phyloP scores from a whole-genome alignment of 1,284 basidiomycete genomes.

The Leccinum variabile region DNA sequence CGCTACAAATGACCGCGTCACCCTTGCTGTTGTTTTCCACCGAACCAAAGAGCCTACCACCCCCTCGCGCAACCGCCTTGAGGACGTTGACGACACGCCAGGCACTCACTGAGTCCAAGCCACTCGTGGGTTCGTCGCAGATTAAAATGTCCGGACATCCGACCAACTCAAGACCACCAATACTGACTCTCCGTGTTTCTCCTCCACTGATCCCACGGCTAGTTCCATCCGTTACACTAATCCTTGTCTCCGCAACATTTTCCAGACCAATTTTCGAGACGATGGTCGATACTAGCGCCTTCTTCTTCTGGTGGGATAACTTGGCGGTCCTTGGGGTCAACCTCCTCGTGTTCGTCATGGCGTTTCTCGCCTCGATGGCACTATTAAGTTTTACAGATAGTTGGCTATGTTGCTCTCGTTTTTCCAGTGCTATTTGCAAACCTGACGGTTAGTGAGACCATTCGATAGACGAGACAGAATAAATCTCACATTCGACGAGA shows the following conservation, averaged over 20 bases:
- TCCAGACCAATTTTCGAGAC: conserved; percentile 76
- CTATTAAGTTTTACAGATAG: too few species aligned
- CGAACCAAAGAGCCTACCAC: conserved; percentile 31
- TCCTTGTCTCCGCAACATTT: conserved; percentile 68
- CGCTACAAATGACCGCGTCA: conserved; percentile 77
- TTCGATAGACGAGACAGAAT: too few species aligned
- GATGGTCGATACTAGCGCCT: conserved; percentile 65
- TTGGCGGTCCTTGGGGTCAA: conserved; percentile 84
- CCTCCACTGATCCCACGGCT: conserved; percentile 83
- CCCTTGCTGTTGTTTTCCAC: conserved; percentile 16
- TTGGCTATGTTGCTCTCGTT: too few species aligned
- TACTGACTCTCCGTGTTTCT: conserved; percentile 81
- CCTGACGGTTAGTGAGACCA: too few species aligned
- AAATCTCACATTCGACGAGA: too few species aligned
- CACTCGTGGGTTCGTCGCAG: conserved; percentile 82
- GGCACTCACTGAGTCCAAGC: conserved; percentile 86
- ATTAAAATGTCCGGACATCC: conserved; percentile 79
- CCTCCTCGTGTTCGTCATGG: conserved; percentile 67
- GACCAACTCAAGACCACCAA: conserved; percentile 83
- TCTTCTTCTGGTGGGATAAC: conserved; percentile 57
- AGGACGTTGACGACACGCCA: conserved; percentile 76
- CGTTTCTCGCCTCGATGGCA: too few species aligned
- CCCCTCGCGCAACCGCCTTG: conserved; percentile 68
- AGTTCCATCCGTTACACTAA: conserved; percentile 55
- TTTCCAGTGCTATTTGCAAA: too few species aligned